phyloP scores from a whole-genome alignment of 176 grass and related monocot species.

The Musa itinerans region DNA sequence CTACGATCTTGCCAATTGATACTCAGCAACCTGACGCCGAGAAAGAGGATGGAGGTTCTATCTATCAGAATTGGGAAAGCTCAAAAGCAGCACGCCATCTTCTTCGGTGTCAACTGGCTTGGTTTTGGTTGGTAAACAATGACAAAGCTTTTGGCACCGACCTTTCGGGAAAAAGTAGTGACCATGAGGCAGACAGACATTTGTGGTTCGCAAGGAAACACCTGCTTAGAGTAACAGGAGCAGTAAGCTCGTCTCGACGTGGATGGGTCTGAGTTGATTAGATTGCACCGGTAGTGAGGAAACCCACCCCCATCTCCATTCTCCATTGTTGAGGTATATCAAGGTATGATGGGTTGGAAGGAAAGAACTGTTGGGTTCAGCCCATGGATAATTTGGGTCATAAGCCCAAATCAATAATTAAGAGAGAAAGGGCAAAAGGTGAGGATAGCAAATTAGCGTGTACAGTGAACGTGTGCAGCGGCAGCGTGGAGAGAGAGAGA shows the following conservation, averaged over 20 bases:
- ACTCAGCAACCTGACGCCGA: neutral
- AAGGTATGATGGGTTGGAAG: slow-evolving; percentile 8
- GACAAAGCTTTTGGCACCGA: too few species aligned
- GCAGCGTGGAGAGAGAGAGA: too few species aligned
- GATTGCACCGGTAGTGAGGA: neutral
- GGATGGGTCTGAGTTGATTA: neutral
- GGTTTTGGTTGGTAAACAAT: neutral
- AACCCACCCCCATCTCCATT: neutral
- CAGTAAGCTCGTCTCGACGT: neutral
- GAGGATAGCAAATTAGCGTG: too few species aligned
- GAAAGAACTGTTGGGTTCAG: too few species aligned
- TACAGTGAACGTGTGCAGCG: too few species aligned
- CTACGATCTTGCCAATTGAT: neutral
- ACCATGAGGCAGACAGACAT: neutral
- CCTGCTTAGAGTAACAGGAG: neutral
- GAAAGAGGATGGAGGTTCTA: neutral
- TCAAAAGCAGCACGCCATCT: slow-evolving; percentile 1
- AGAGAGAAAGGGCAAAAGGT: too few species aligned
- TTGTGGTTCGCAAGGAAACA: neutral
- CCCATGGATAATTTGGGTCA: too few species aligned
- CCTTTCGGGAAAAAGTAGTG: too few species aligned
- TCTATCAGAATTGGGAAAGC: neutral
- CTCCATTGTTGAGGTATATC: slow-evolving; percentile 4
- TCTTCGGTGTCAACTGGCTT: neutral
- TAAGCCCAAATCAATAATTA: too few species aligned